These are phyloP conservation scores for Chaetomium olivaceum DNA, from an alignment of 2,329 filamentous ascomycete genomes.

Conservation along the genomic window DNA sequence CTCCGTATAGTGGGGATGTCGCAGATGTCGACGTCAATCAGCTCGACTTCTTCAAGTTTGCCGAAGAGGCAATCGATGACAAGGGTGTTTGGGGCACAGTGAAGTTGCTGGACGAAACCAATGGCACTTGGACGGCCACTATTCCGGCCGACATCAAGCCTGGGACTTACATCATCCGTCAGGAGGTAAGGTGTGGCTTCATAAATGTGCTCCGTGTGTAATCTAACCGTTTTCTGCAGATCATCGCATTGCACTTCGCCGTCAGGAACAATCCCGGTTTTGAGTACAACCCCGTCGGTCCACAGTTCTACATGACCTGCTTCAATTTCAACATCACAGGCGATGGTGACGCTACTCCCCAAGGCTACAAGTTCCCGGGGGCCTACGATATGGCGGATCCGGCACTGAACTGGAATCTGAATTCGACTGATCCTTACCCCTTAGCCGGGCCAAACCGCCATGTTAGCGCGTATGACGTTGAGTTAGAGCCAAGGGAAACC, in stretches of 20 bases:
- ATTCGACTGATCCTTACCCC: conserved; percentile 1
- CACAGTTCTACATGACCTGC: conserved; percentile 27
- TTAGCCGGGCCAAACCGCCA: not conserved
- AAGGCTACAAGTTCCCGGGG: conserved; percentile 23
- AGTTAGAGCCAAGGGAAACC: not conserved
- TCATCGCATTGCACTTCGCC: conserved; percentile 26
- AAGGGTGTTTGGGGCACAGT: conserved; percentile 21
- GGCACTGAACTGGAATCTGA: conserved; percentile 8
- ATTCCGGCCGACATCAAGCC: conserved; percentile 27
- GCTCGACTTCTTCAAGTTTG: conserved; percentile 27
- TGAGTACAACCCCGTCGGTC: conserved; percentile 16
- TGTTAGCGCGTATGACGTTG: not conserved
- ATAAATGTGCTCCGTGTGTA: not conserved
- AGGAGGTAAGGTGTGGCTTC: conserved; percentile 16
- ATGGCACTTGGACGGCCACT: conserved; percentile 22
- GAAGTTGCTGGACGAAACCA: conserved; percentile 20
- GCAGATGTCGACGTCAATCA: conserved; percentile 19
- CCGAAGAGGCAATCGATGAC: conserved; percentile 18
- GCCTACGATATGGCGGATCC: conserved; percentile 17
- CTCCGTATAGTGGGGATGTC: conserved; percentile 19
- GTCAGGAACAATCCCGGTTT: conserved; percentile 11
- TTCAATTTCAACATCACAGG: conserved; percentile 28
- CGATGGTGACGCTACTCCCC: conserved; percentile 19
- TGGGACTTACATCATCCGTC: conserved; percentile 22
- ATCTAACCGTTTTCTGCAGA: not conserved